Evolutionary conservation across 2,329 filamentous ascomycete species (phyloP).

Genomic region (Fusarium begoniae): DNA sequence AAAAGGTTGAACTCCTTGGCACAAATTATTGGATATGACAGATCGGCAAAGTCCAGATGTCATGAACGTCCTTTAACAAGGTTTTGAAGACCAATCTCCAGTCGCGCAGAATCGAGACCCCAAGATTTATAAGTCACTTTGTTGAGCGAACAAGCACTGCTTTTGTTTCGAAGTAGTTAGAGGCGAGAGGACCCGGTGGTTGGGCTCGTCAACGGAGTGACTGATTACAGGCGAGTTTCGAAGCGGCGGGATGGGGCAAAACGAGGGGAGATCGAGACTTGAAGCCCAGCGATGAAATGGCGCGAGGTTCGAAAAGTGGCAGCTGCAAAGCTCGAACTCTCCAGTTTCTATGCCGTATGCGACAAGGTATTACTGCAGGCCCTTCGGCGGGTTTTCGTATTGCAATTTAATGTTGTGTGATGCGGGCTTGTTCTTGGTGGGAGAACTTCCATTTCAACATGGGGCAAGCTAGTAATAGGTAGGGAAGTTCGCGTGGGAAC

Average conservation of each 20-base stretch:
- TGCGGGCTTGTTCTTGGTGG: constrained; percentile 37
- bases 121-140: neutral
- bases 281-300: constrained; percentile 5
- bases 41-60: constrained; percentile 27
- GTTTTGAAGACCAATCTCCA: constrained; percentile 1
- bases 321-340: neutral
- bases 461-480: constrained; percentile 12
- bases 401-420: constrained; percentile 33
- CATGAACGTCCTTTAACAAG: constrained; percentile 31
- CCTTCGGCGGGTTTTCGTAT: constrained; percentile 19
- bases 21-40: constrained; percentile 19
- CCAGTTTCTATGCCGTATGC: neutral
- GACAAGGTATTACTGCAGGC: neutral
- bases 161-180: neutral
- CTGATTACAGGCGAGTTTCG: constrained; percentile 22
- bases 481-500: constrained; percentile 17
- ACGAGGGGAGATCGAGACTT: constrained; percentile 27
- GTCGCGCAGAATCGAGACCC: neutral
- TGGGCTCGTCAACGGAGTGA: constrained; percentile 13
- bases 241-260: constrained; percentile 22
- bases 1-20: constrained; percentile 2
- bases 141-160: neutral
- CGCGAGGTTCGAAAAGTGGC: neutral
- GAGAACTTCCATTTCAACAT: constrained; percentile 24
- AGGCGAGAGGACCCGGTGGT: constrained; percentile 5